Base-by-base conservation (phyloP, 441 rosid species). In the Aleurites moluccanus region DNA sequence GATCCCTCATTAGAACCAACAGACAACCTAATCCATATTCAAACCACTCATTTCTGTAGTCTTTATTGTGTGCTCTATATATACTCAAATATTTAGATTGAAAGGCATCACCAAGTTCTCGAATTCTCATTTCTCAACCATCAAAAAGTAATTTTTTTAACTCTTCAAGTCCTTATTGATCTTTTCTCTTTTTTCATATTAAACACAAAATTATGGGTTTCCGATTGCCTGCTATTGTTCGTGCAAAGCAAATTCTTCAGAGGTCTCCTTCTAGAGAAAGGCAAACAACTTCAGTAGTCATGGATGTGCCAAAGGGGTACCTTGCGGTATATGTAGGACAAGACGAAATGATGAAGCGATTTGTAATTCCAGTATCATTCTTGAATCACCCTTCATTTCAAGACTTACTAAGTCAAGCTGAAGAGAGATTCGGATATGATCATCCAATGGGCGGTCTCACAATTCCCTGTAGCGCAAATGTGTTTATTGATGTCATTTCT, bases 371-470 rank as follows among this genome's bases (percentile, higher is more conserved):
- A 16, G 25, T 52, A 40, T 13, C 66, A 15, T 57, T 21, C 3
- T 63, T 57, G 55, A 71, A 59, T 18, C 53, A 71, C 11, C 70
- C 71, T 65, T 16, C 5, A 10, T 74, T 74, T 15, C 64, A 25
- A 25, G 64, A 74, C 7, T 21, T 74, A 27, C 64, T 74, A 4
- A 7, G 33, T 44, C 28, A 64, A 60, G 87, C 82, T 7, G 88
- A 81, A 77, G 90, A 89, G 87, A 86, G 53, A n/a, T 83, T 85
- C 10, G 83, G 87, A 1, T 86, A 75, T 73, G 76, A 80, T 57
- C 79, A 72, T 63, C 72, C 77, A 18, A 75, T 67, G 79, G 79
- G 79, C 20, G 71, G 73, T 30, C 56, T 77, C 71, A 85, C 87
- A 10, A 82, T 85, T 72, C 92, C 90, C 38, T 88, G 87, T 50